A percentile compares a stretch with the other conserved stretches of the same genome.
Evolutionary conservation across 2,329 filamentous ascomycete genomes (phyloP).

Genomic region (Pyricularia pennisetigena): DNA sequence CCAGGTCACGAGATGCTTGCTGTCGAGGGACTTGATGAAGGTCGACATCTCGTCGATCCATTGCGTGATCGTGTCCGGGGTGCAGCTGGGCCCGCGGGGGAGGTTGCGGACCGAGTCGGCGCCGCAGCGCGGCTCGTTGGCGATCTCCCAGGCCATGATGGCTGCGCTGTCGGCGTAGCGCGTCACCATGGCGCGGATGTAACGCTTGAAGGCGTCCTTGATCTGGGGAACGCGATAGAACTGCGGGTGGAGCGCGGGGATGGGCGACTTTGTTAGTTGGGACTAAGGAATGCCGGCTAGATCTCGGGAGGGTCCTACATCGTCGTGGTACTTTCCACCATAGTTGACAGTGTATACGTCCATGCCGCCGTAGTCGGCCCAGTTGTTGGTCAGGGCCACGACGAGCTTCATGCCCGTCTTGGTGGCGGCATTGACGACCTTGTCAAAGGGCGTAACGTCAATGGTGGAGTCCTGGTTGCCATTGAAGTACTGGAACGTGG

Average conservation of each 20-base stretch:
- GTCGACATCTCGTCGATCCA: constrained; percentile 5
- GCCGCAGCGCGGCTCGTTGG: constrained; percentile 45
- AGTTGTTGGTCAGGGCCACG: constrained; percentile 10
- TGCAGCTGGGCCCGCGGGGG: background rate
- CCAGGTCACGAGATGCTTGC: constrained; percentile 51
- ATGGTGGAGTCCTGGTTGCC: constrained; percentile 3
- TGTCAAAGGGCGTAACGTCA: constrained; percentile 5
- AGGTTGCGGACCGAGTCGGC: constrained; percentile 5
- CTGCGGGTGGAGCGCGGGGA: background rate
- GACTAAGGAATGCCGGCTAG: background rate
- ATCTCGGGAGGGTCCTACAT: background rate
- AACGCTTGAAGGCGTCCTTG: constrained; percentile 14
- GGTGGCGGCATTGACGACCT: constrained; percentile 5
- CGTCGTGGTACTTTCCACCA: constrained; percentile 4
- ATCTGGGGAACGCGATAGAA: constrained; percentile 3
- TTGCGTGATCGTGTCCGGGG: background rate
- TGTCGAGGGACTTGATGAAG: constrained; percentile 16
- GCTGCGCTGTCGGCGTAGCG: constrained; percentile 35
- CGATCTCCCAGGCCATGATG: constrained; percentile 45
- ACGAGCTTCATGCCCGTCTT: constrained; percentile 7
- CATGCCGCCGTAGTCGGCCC: constrained; percentile 12
- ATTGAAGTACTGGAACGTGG: constrained; percentile 2
- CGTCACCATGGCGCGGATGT: constrained; percentile 36
- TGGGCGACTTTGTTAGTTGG: background rate
- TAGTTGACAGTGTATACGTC: constrained; percentile 9